These are phyloP conservation scores for Rusavskia elegans DNA, from an alignment of 495 filamentous ascomycete species.

Conservation along the genomic window DNA sequence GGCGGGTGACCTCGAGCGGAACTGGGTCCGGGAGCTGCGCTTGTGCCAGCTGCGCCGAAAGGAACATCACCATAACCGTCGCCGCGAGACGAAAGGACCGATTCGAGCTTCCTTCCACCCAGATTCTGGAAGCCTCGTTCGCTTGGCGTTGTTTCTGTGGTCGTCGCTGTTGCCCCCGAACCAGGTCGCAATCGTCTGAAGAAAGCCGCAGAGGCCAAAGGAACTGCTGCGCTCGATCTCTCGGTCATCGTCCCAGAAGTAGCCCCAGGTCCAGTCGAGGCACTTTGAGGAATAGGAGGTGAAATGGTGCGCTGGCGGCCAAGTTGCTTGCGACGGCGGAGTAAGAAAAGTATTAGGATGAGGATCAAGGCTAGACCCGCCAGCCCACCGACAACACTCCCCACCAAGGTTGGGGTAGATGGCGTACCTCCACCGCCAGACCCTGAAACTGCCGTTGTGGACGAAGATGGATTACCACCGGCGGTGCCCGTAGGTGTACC, in stretches of 20 bases:
- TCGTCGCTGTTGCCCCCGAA: slow-evolving; percentile 15
- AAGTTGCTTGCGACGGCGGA: slow-evolving; percentile 32
- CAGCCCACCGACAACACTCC: slow-evolving; percentile 49
- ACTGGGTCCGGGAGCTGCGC: background rate
- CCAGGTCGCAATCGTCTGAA: slow-evolving; percentile 23
- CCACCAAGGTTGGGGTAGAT: slow-evolving; percentile 32
- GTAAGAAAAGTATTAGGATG: slow-evolving; percentile 34
- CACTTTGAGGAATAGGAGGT: slow-evolving; percentile 16
- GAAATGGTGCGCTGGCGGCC: slow-evolving; percentile 16
- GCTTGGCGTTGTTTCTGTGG: slow-evolving; percentile 21
- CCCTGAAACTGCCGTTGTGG: slow-evolving; percentile 10
- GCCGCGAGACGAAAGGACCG: slow-evolving; percentile 51
- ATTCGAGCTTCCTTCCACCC: slow-evolving; percentile 56
- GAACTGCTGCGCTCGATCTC: slow-evolving; percentile 33
- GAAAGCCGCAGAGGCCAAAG: slow-evolving; percentile 38
- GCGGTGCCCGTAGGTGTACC: slow-evolving; percentile 11
- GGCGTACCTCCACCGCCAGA: slow-evolving; percentile 8
- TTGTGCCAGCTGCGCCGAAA: slow-evolving; percentile 2
- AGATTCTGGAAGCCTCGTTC: slow-evolving; percentile 45
- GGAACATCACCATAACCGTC: slow-evolving; percentile 44
- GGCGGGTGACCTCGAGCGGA: background rate
- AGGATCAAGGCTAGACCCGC: slow-evolving; percentile 45
- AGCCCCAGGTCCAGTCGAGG: slow-evolving; percentile 9
- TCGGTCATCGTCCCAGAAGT: slow-evolving; percentile 27
- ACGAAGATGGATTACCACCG: slow-evolving; percentile 9